Percentiles rank a stretch among this genome's conserved stretches.
These are phyloP conservation scores for Ophiosphaerella herpotricha DNA, from an alignment of 2,329 filamentous ascomycete species.

Conservation along the genomic window DNA sequence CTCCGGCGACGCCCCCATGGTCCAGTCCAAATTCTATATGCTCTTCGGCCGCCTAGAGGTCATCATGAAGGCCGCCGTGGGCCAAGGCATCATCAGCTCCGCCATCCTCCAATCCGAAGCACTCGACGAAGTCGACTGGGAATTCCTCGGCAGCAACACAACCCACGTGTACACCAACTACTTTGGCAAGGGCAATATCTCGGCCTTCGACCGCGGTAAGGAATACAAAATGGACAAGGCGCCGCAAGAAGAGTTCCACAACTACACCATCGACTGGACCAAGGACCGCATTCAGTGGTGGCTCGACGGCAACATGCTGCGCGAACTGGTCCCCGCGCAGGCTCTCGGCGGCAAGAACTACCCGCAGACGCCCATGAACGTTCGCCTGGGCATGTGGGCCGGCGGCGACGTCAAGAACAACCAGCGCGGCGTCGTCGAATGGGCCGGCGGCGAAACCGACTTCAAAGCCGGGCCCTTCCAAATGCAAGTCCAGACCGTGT, in stretches of 20 bases:
- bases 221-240: conserved; percentile 33
- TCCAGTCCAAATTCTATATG: conserved; percentile 65
- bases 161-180: conserved; percentile 56
- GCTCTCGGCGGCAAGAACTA: conserved; percentile 63
- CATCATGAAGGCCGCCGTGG: conserved; percentile 53
- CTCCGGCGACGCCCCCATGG: conserved; percentile 75
- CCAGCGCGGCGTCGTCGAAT: conserved; percentile 47
- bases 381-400: conserved; percentile 72
- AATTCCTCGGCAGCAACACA: conserved; percentile 48
- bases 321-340: conserved; percentile 64
- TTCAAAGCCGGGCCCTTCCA: conserved; percentile 69
- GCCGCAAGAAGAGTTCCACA: conserved; percentile 45
- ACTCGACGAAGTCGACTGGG: conserved; percentile 61
- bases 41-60: conserved; percentile 59
- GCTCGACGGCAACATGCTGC: conserved; percentile 65
- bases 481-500: conserved; percentile 72
- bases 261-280: conserved; percentile 67
- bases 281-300: conserved; percentile 66
- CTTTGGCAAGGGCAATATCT: conserved; percentile 60
- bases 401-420: conserved; percentile 57
- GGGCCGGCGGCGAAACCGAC: conserved; percentile 71
- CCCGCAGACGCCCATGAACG: conserved; percentile 74
- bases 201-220: conserved; percentile 54
- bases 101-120: conserved; percentile 58
- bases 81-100: conserved; percentile 56